Evolutionary conservation across 257 asterid genomes (phyloP), one percentile per base, ranked within the genome.

Genomic region (Petrea volubilis): DNA sequence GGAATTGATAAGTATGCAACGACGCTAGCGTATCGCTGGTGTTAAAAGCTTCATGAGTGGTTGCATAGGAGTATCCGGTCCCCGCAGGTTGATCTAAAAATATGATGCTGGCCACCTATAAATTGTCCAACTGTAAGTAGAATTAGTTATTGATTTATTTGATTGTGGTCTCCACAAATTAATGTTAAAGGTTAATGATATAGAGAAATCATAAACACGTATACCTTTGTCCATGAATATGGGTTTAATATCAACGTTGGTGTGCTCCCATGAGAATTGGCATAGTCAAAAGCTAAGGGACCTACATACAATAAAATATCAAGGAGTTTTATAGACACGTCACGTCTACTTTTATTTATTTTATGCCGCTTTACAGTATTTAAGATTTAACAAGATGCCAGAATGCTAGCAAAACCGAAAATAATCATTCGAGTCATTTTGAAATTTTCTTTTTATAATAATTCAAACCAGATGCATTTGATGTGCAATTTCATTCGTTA

Each of bases 211-310:
- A n/a, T n/a, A 38, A 3, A 38, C 9, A 38, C 9, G 1, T 3
- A 3, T 5, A 47, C 53, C 53, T 47, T 83, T 14, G 91, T 79
- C 86, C 85, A 87, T 2, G 94, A 81, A 73, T 81, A 72, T 5
- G 81, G 83, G 46, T 62, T 83, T 21, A 67, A 18, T 6, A 67
- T 12, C 17, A 87, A 67, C 5, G 58, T 9, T 0, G 89, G 86
- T 21, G 76, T 34, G 59, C 72, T 55, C 18, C 87, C 89, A 67
- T 41, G 21, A 20, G 67, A 74, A 10, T 70, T 58, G 13, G 67
- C 58, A 69, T 60, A 67, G 38, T 79, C 84, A 68, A 83, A 70
- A 21, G 23, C 17, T 11, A 78, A n/a, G 8, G 89, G 87, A 25
- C 92, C 91, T 86, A 28, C 40, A 74, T 83, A 40, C 27, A n/a